Evolutionary conservation across 805 yeast species (phyloP).

Genomic region (Ogataea philodendri): DNA sequence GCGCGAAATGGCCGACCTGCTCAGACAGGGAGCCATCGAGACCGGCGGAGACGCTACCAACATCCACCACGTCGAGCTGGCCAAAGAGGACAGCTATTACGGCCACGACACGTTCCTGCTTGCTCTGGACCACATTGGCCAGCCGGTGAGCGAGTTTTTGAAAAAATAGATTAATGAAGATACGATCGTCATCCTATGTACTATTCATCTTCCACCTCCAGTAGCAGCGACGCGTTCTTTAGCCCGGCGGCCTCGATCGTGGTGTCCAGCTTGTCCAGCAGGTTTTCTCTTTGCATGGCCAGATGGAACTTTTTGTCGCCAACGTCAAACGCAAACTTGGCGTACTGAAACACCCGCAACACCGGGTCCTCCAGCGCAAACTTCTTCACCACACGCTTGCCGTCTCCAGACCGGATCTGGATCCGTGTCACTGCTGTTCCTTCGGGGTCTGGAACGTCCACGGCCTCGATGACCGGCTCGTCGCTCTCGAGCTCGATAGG

Average conservation of each 20-base stretch:
- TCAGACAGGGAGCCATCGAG: constrained; percentile 37
- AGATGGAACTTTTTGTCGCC: constrained; percentile 52
- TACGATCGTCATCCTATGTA: constrained; percentile 9
- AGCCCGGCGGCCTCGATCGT: constrained; percentile 75
- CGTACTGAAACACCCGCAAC: constrained; percentile 55
- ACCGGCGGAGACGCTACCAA: constrained; percentile 38
- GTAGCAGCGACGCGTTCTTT: constrained; percentile 73
- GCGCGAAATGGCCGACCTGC: constrained; percentile 66
- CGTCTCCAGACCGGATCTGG: constrained; percentile 86
- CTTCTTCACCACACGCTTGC: constrained; percentile 74
- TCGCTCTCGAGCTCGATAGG: constrained; percentile 7
- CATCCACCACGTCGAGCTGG: constrained; percentile 68
- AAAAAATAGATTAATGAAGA: constrained; percentile 22
- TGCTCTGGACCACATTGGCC: constrained; percentile 77
- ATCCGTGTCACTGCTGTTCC: constrained; percentile 60
- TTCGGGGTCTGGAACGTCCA: constrained; percentile 62
- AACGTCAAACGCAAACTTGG: constrained; percentile 54
- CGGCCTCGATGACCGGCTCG: constrained; percentile 18
- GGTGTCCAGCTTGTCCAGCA: constrained; percentile 50
- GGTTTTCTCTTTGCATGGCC: constrained; percentile 54
- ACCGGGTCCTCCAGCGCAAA: constrained; percentile 62
- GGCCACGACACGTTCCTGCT: constrained; percentile 92
- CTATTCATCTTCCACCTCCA: constrained; percentile 47
- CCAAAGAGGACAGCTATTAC: constrained; percentile 71
- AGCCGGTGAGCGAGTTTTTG: constrained; percentile 66